Evolutionary conservation across 192 early-diverging fungal species (phyloP).

Genomic region (Neocallimastix lanati): DNA sequence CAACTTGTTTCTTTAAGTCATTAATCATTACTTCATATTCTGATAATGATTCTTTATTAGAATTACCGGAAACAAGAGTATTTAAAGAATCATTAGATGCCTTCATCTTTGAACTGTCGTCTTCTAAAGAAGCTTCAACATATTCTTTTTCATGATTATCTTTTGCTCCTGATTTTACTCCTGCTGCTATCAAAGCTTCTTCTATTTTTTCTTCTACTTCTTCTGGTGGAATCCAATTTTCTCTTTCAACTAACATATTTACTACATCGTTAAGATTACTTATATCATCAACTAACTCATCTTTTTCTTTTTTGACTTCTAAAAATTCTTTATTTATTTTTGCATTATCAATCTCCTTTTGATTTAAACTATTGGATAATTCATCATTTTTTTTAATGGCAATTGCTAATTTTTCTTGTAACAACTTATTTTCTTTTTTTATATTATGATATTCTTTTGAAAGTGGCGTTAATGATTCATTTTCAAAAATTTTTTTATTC

Average conservation of each 20-base stretch:
- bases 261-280: neutral
- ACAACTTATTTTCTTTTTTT: neutral
- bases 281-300: neutral
- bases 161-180: neutral
- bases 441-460: neutral
- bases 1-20: neutral
- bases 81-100: neutral
- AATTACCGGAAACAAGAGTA: neutral
- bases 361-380: neutral
- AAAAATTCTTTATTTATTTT: neutral
- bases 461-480: neutral
- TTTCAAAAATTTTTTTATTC: neutral
- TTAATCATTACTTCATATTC: neutral
- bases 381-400: neutral
- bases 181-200: neutral
- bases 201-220: neutral
- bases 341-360: neutral
- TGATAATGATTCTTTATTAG: neutral
- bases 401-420: neutral
- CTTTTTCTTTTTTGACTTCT: neutral
- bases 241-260: neutral
- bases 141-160: neutral
- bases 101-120: neutral
- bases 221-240: neutral
- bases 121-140: neutral